Base-by-base conservation (phyloP, 2,329 filamentous ascomycete genomes). In the Fusarium nematophilum region DNA sequence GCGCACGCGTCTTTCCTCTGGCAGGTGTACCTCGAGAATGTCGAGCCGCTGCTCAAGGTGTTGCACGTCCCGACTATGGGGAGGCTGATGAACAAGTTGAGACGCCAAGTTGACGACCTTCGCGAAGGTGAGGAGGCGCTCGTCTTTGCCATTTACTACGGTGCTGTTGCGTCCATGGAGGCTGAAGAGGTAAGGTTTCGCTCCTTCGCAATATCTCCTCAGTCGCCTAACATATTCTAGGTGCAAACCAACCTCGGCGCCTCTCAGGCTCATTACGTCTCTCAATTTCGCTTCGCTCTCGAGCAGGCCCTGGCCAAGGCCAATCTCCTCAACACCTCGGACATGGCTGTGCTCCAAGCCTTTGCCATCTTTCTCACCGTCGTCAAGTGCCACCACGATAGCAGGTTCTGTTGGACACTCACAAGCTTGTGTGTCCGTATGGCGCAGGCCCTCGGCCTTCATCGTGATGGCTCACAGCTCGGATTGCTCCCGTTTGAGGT, bases 231-330 rank as follows among this genome's bases (percentile, higher is more conserved):
- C 29, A 51, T 23, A 15, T 2, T 18, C 5, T 3, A 63, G 60
- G 57, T 64, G 6, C 45, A 64, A 52, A 11, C 46, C 23, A 65
- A 59, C 9, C 49, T 64, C 10, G 62, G 62, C 11, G 57, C 27
- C 7, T 49, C 61, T 6, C 53, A 59, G 30, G 39, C 53, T 5
- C 62, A 65, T 29, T 65, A 43, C 27, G 50, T 62, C 3, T 43
- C 62, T 11, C 62, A 65, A 14, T 65, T 64, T 17, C 62, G 62
- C 8, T 64, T 64, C 38, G 62, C 57, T n/a, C 53, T 65, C 23
- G 62, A 64, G 30, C 62, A 64, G 36, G 61, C 61, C 13, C 17
- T 64, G 7, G 57, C 62, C 25, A 65, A 65, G 7, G 55, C 62
- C n/a, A 65, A 65, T 14, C 49, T 64, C 17, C 57, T 64, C 23